Percentiles rank a stretch among this genome's conserved stretches.
Evolutionary conservation across 441 rosid genomes (phyloP).

Genomic region (Jatropha multifida): DNA sequence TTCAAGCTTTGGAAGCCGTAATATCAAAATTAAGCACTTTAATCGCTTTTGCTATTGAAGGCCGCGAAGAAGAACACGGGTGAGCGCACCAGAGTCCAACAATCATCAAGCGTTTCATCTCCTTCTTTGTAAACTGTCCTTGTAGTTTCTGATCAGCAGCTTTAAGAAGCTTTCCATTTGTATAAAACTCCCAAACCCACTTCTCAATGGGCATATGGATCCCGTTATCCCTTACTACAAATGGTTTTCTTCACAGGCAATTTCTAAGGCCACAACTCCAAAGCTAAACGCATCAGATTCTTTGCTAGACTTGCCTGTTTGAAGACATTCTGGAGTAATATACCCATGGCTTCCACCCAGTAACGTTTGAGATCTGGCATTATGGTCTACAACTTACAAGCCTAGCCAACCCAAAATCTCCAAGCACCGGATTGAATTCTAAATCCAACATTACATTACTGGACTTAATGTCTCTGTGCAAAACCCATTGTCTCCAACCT

Average conservation of each 20-base stretch:
- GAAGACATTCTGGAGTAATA: neutral
- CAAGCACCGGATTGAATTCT: conserved; percentile 42
- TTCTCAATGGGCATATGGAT: conserved; percentile 29
- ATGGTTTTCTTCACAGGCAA: conserved; percentile 15
- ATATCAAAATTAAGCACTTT: conserved; percentile 50
- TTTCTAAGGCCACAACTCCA: conserved; percentile 43
- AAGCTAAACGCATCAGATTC: conserved; percentile 47
- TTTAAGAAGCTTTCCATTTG: conserved; percentile 17
- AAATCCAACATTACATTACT: conserved; percentile 54
- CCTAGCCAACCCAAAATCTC: conserved; percentile 57
- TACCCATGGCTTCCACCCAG: neutral
- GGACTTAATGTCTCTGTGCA: conserved; percentile 50
- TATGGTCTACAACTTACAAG: conserved; percentile 28
- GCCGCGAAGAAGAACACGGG: conserved; percentile 31
- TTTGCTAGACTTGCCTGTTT: conserved; percentile 10
- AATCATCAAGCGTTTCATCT: conserved; percentile 30
- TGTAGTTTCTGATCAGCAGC: conserved; percentile 33
- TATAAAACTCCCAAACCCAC: conserved; percentile 49
- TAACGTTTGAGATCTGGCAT: neutral
- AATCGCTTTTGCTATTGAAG: conserved; percentile 43
- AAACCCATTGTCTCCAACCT: conserved; percentile 56
- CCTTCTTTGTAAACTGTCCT: conserved; percentile 19
- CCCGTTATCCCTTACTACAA: neutral
- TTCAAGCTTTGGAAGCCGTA: conserved; percentile 34
- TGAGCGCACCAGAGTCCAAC: conserved; percentile 55